Conservation (phyloP, 2,329 filamentous ascomycete genomes). For the Aureobasidium lini region DNA sequence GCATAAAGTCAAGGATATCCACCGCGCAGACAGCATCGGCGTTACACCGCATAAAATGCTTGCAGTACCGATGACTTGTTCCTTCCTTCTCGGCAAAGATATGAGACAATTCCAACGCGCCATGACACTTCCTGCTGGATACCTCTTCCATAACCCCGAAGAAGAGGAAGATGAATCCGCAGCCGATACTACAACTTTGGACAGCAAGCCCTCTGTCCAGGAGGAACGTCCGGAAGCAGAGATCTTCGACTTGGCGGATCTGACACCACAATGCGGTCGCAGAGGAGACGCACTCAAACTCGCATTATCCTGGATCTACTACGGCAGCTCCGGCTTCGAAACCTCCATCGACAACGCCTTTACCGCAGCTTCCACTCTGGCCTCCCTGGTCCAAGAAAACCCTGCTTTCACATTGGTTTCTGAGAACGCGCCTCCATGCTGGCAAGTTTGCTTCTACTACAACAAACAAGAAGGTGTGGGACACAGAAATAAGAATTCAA, state of each 20-base stretch:
- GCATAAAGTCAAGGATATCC: slow-evolving; percentile 59
- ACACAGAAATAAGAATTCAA: slow-evolving; percentile 42
- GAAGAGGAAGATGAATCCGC: slow-evolving; percentile 27
- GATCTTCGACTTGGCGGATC: slow-evolving; percentile 81
- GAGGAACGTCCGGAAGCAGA: slow-evolving; percentile 38
- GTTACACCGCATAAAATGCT: slow-evolving; percentile 98
- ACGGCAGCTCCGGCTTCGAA: slow-evolving; percentile 69
- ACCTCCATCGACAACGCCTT: slow-evolving; percentile 60
- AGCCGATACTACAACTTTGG: slow-evolving; percentile 14
- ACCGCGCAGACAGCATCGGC: slow-evolving; percentile 73
- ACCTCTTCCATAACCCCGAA: slow-evolving; percentile 44
- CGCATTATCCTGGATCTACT: slow-evolving; percentile 82
- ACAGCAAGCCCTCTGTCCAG: neutral
- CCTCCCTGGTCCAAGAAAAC: slow-evolving; percentile 47
- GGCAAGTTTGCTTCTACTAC: slow-evolving; percentile 95
- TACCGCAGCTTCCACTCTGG: slow-evolving; percentile 61
- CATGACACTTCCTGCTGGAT: slow-evolving; percentile 81
- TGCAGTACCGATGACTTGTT: slow-evolving; percentile 82
- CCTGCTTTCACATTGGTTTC: slow-evolving; percentile 64
- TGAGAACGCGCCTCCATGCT: slow-evolving; percentile 70
- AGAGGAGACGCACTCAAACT: slow-evolving; percentile 81
- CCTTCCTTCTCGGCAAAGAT: slow-evolving; percentile 75
- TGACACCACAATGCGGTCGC: slow-evolving; percentile 89
- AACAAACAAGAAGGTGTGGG: slow-evolving; percentile 44
- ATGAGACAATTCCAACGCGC: slow-evolving; percentile 69